Base-by-base conservation (phyloP, 768 basidiomycete genomes). In the Amanita fuliginea region DNA sequence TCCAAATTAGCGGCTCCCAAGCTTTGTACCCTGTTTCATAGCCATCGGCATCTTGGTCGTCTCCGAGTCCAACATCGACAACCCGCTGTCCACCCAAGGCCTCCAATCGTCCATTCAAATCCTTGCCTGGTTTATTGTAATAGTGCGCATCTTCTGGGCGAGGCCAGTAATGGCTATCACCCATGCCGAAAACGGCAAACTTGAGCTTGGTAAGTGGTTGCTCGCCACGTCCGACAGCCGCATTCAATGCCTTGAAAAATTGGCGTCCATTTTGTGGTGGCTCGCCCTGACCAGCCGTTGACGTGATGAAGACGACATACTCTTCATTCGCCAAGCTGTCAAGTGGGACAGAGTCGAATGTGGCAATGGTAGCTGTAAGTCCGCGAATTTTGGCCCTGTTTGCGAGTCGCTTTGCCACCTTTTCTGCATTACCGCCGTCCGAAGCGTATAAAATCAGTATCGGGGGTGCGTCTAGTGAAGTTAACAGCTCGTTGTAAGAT, bases 101-200 rank as follows among this genome's bases (percentile, higher is more conserved):
- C 61, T 83, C 80, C 14, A 98, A 71, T 14, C 82, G 81, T 19
- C 74, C 68, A 66, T 93, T 83, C 46, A 98, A 80, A 54, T 98
- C 95, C 66, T 92, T 94, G 14, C 82, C 78, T 0, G 95, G 83
- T 66, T 92, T 96, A 76, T 98, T 99, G 74, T 97, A 99, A 66
- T 95, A 98, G 58, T 91, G 87, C n/a, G 83, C 84, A 60, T 98
- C 96, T 64, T 98, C 93, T 14, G 87, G 77, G 36, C 96, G 79
- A 7, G 96, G 96, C 96, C 96, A 99, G 70, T 99, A 99, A 67
- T 96, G 94, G 63, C 87, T 94, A 65, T 99, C 96, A 53, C 96
- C 96, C 81, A 99, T 86, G 42, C 74, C 95, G 57, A 98, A 96
- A 39, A 98, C 92, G 47, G 83, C 67, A 64, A 78, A 88, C 60